phyloP scores from a whole-genome alignment of 2,329 filamentous ascomycete species.

The Pseudopithomyces chartarum region DNA sequence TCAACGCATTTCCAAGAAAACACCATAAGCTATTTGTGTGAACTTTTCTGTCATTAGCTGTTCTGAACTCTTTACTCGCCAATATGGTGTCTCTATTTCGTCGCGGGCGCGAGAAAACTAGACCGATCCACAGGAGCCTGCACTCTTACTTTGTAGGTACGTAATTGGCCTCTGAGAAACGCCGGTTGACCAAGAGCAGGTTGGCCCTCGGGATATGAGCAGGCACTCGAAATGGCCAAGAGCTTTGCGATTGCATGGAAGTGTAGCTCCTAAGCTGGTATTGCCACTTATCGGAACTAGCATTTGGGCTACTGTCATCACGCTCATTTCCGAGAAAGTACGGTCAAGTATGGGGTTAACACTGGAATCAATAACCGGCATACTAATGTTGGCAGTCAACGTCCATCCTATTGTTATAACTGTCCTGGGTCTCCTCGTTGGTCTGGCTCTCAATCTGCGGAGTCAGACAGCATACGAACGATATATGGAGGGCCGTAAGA shows the following conservation, averaged over 20 bases:
- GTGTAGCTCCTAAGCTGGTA: constrained; percentile 74
- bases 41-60: no score
- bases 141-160: no score
- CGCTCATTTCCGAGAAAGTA: no score
- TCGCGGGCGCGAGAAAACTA: no score
- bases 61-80: no score
- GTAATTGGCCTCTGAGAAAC: no score
- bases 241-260: constrained; percentile 76
- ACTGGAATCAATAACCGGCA: no score
- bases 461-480: constrained; percentile 79
- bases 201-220: constrained; percentile 69
- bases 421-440: constrained; percentile 80
- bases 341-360: no score
- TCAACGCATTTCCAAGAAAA: no score
- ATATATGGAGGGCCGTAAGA: constrained; percentile 63
- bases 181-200: constrained; percentile 13
- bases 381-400: constrained; percentile 50
- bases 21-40: no score
- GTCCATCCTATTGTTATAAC: constrained; percentile 63
- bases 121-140: no score
- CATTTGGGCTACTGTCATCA: constrained; percentile 52
- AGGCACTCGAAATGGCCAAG: constrained; percentile 78
- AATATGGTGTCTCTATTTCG: no score
- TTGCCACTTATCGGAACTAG: constrained; percentile 69
- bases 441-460: constrained; percentile 75